Percentiles rank a stretch among this genome's conserved stretches.
Conservation (phyloP, 352 stramenopile genomes). For the Elongisporangium undulatum region DNA sequence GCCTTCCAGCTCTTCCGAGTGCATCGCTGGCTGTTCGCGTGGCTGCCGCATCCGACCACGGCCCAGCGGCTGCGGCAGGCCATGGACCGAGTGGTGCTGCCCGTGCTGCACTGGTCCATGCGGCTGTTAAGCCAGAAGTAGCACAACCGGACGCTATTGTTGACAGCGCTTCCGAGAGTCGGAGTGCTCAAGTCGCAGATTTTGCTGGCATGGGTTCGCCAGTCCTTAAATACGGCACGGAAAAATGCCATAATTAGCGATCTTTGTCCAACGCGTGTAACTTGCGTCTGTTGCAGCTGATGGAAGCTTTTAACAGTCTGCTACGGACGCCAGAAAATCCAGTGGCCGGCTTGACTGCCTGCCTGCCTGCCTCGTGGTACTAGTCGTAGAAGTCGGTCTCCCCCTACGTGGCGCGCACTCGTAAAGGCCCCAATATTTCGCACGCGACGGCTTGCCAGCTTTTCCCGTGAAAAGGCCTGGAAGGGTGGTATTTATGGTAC, state of each 20-base stretch:
- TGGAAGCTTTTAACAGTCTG: not conserved
- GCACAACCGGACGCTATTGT: not conserved
- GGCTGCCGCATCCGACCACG: conserved; percentile 41
- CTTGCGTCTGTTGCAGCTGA: not conserved
- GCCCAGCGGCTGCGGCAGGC: conserved; percentile 29
- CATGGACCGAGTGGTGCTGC: conserved; percentile 48
- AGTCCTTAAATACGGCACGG: not conserved
- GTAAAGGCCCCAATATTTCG: not conserved
- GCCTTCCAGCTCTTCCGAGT: conserved; percentile 42
- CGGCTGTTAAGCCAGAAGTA: not conserved
- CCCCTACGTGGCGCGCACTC: not conserved
- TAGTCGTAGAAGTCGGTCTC: not conserved
- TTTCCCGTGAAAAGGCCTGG: not conserved
- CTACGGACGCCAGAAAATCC: not conserved
- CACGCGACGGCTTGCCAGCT: not conserved
- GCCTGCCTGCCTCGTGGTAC: not conserved
- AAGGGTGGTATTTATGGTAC: not conserved
- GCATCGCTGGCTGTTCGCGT: conserved; percentile 44
- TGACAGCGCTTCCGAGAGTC: not conserved
- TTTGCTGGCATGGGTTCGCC: not conserved
- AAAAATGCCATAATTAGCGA: not conserved
- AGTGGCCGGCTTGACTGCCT: not conserved
- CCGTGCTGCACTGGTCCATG: conserved; percentile 14
- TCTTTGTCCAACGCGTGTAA: not conserved
- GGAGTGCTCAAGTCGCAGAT: not conserved